Percentiles rank a stretch among this genome's conserved stretches.
phyloP scores from a whole-genome alignment of 2,329 filamentous ascomycete species.

The Paecilomyces sp. region DNA sequence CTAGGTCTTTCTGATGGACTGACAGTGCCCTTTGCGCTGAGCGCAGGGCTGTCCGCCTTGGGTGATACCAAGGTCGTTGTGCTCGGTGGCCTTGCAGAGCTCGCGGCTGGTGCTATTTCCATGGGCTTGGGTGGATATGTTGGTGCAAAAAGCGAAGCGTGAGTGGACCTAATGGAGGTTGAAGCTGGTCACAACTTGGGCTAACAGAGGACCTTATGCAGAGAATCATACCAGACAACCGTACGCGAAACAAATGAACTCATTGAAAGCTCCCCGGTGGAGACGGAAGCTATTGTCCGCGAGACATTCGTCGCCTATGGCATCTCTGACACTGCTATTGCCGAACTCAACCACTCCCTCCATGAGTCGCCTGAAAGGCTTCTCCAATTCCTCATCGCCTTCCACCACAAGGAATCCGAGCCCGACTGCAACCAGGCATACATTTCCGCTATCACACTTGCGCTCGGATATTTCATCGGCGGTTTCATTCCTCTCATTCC shows the following conservation, averaged over 20 bases:
- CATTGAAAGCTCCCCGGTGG: constrained; percentile 28
- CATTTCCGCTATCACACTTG: constrained; percentile 57
- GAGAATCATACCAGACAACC: constrained; percentile 40
- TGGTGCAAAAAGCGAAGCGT: constrained; percentile 45
- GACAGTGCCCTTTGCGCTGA: constrained; percentile 73
- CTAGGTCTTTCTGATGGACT: constrained; percentile 72
- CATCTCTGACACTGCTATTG: constrained; percentile 28
- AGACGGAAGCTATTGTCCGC: constrained; percentile 33
- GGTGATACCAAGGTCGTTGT: constrained; percentile 62
- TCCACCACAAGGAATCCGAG: constrained; percentile 40
- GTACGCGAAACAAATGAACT: constrained; percentile 36
- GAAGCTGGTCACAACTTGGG: background rate
- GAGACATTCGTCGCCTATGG: constrained; percentile 35
- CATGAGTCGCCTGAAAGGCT: constrained; percentile 32
- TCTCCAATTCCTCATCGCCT: constrained; percentile 41
- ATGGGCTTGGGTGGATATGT: constrained; percentile 73
- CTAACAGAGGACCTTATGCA: constrained; percentile 9
- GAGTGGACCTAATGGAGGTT: constrained; percentile 14
- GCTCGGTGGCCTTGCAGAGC: constrained; percentile 65
- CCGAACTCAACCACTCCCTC: constrained; percentile 28
- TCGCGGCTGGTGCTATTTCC: constrained; percentile 69
- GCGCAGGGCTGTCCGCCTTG: constrained; percentile 58
- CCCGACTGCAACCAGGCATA: constrained; percentile 40
- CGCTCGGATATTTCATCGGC: constrained; percentile 62
- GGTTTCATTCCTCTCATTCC: constrained; percentile 65